phyloP scores from a whole-genome alignment of 352 stramenopile genomes.

The Globisporangium radiosum region DNA sequence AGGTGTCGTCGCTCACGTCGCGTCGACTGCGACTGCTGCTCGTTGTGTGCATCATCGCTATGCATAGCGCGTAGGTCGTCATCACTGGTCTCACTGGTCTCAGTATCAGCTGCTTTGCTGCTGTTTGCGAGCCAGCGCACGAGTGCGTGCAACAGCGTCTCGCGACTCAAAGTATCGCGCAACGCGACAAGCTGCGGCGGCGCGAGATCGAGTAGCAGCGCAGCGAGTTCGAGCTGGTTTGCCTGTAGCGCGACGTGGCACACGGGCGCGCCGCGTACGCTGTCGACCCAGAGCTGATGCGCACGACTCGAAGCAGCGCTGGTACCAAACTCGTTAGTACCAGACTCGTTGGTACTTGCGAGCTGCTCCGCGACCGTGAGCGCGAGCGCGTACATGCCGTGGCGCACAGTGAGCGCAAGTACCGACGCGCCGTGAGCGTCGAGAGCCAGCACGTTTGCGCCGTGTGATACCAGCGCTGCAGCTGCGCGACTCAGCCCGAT shows the following conservation, averaged over 20 bases:
- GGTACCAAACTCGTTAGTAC: no score
- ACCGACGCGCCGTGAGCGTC: conserved; percentile 32
- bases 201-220: conserved; percentile 41
- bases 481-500: conserved; percentile 35
- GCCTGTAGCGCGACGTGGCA: conserved; percentile 43
- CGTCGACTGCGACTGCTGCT: conserved; percentile 3
- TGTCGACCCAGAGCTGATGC: conserved; percentile 32
- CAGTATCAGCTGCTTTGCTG: no score
- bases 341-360: conserved; percentile 1
- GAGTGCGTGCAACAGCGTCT: conserved; percentile 28
- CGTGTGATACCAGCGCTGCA: conserved; percentile 35
- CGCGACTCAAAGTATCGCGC: conserved; percentile 17
- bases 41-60: neutral
- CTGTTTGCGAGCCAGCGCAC: neutral
- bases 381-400: conserved; percentile 52
- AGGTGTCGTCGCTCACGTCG: conserved; percentile 22
- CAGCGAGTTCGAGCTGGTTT: conserved; percentile 49
- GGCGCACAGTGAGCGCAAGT: conserved; percentile 44
- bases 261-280: conserved; percentile 36
- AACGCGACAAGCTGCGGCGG: conserved; percentile 15
- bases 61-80: neutral
- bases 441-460: conserved; percentile 30
- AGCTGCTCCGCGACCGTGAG: conserved; percentile 14
- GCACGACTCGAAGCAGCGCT: no score
- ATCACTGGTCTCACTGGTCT: neutral